Percentiles rank a stretch among this genome's conserved stretches.
phyloP scores from a whole-genome alignment of 108 stramenopile genomes.

The Skeletonema marinoi region DNA sequence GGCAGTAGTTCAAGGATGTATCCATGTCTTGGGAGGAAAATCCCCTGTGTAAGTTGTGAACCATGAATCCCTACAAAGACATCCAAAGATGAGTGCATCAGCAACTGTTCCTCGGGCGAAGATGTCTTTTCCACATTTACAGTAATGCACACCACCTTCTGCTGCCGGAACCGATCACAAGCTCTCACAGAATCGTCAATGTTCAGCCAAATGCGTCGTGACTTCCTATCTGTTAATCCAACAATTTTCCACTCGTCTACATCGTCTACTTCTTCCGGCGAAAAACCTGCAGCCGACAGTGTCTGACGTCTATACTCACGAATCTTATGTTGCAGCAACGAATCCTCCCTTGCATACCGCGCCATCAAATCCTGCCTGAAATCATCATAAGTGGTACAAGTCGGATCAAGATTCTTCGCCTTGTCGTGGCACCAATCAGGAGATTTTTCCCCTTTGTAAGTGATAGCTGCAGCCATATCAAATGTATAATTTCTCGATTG shows the following conservation, averaged over 20 bases:
- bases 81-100: conserved; percentile 25
- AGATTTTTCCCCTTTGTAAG: neutral
- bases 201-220: conserved; percentile 19
- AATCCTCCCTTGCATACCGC: neutral
- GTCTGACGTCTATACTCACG: neutral
- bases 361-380: neutral
- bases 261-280: neutral
- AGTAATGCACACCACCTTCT: conserved; percentile 26
- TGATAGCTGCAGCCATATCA: neutral
- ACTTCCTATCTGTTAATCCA: conserved; percentile 18
- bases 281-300: neutral
- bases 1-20: conserved; percentile 18
- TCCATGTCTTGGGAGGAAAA: conserved; percentile 14
- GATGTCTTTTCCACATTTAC: conserved; percentile 33
- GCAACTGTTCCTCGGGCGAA: conserved; percentile 10
- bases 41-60: conserved; percentile 27
- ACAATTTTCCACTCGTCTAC: conserved; percentile 30
- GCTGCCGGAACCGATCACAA: neutral
- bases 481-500: neutral
- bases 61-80: conserved; percentile 45
- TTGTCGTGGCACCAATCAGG: too few relatives aligned
- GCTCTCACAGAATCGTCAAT: neutral
- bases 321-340: neutral
- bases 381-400: neutral
- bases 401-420: neutral